Base-by-base conservation (phyloP, 2,329 filamentous ascomycete species). In the Lecanosticta acicola region DNA sequence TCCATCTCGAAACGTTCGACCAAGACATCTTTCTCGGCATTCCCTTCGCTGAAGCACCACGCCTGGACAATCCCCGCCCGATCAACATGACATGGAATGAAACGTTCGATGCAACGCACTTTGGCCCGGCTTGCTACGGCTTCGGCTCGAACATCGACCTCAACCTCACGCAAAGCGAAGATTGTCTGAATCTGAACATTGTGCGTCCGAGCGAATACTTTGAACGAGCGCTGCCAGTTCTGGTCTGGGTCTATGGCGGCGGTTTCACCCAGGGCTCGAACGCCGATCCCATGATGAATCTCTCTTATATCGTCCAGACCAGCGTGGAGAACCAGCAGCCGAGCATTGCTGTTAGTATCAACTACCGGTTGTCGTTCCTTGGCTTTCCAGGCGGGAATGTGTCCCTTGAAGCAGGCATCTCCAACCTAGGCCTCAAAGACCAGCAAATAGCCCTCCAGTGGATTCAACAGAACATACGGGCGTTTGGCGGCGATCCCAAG, bases 1-100 rank as follows among this genome's bases (percentile, higher is more conserved):
- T n/a, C n/a, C n/a, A n/a, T 17, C 14, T 37, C 3, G 8, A 10
- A 37, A 37, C 3, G 3, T 37, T 37, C 51, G 58, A 71, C 32
- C 70, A 75, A 53, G 71, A 75, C 48, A 61, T 66, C 48, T 75
- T 73, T 53, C 64, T 48, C 20, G 72, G 71, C 3, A 61, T 67
- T 4, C 65, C 65, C 1, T 67, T 61, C 49, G 65, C 64, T 8
- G 63, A 66, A 36, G 60, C 65, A 24, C 63, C 65, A 49, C 54
- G 54, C 29, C 57, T 56, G 21, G 34, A 37, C 7, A 37, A 17
- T 4, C 61, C 65, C 11, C 60, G 62, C 39, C 58, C 58, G 29
- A 48, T 67, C 41, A 63, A 66, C 40, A 45, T 58, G 7, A 66
- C 66, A 3, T 74, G 64, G 58, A 63, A 64, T 34, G 68, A 64